A percentile compares a stretch with the other conserved stretches of the same genome.
Conservation (phyloP, 2,329 filamentous ascomycete genomes). For the Graphilbum ipis-grandicollis region DNA sequence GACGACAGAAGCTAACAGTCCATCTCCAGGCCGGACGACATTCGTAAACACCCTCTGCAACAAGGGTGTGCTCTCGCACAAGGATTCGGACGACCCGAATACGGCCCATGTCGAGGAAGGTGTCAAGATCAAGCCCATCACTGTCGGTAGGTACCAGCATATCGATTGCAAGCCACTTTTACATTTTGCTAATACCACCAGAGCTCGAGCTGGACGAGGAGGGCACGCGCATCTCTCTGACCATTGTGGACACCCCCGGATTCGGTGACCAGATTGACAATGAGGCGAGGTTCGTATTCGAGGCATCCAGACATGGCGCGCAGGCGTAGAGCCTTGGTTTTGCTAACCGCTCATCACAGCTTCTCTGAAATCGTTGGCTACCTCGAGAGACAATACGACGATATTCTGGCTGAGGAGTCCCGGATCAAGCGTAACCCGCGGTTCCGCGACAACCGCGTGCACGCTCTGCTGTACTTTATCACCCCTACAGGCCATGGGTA, state of each 20-base stretch:
- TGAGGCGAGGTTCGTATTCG: constrained; percentile 60
- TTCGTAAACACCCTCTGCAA: constrained; percentile 99
- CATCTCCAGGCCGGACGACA: constrained; percentile 66
- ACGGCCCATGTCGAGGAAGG: constrained; percentile 88
- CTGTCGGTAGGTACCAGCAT: constrained; percentile 48
- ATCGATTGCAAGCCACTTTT: no score
- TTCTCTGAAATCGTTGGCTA: constrained; percentile 97
- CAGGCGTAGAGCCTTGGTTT: no score
- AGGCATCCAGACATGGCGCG: no score
- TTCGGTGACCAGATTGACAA: constrained; percentile 99
- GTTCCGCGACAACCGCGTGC: constrained; percentile 97
- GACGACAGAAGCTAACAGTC: constrained; percentile 5
- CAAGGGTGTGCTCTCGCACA: constrained; percentile 76
- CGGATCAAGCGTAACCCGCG: constrained; percentile 99
- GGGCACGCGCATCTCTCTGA: constrained; percentile 92
- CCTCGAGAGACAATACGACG: constrained; percentile 97
- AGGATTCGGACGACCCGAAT: constrained; percentile 80
- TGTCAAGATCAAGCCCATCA: constrained; percentile 96
- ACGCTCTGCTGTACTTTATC: constrained; percentile 98
- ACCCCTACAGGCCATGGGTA: constrained; percentile 92
- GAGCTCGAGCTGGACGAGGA: constrained; percentile 95
- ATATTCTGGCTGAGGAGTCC: constrained; percentile 97
- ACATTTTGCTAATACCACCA: constrained; percentile 19
- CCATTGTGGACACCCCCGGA: constrained; percentile 94
- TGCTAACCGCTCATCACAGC: no score